A percentile compares a stretch with the other conserved stretches of the same genome.
phyloP scores from a whole-genome alignment of 345 rosid genomes.

The Eucalyptus tenuipes region DNA sequence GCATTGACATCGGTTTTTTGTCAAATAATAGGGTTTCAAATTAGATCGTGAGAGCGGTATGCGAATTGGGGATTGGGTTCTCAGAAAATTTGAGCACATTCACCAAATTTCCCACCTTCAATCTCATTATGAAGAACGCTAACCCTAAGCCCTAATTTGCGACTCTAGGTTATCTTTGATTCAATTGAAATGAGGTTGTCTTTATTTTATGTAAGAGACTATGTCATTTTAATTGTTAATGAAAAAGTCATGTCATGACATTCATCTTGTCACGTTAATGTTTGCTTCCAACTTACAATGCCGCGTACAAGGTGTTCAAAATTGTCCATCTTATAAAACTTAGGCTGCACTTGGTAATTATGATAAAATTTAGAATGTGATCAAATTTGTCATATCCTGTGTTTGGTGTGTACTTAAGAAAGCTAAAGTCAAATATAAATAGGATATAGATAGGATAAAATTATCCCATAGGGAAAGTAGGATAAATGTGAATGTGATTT shows the following conservation, averaged over 20 bases:
- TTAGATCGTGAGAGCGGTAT: background rate
- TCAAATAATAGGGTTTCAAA: background rate
- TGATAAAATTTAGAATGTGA: no score
- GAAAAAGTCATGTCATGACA: background rate
- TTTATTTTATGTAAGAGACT: no score
- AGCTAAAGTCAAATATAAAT: no score
- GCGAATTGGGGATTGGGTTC: background rate
- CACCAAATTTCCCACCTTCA: background rate
- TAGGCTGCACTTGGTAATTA: no score
- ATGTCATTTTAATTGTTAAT: background rate
- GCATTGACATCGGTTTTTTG: background rate
- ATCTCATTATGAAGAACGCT: background rate
- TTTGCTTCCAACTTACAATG: background rate
- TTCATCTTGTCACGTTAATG: background rate
- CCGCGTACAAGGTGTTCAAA: background rate
- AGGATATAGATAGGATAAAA: no score
- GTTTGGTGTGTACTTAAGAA: no score
- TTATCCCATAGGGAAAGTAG: accelerated
- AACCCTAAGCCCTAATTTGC: no score
- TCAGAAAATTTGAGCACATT: background rate
- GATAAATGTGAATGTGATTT: background rate
- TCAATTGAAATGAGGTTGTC: background rate
- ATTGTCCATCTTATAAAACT: no score
- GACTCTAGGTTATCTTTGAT: background rate
- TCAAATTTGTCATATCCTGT: no score